phyloP scores from a whole-genome alignment of 768 basidiomycete genomes.

The Kwoniella botswanensis region DNA sequence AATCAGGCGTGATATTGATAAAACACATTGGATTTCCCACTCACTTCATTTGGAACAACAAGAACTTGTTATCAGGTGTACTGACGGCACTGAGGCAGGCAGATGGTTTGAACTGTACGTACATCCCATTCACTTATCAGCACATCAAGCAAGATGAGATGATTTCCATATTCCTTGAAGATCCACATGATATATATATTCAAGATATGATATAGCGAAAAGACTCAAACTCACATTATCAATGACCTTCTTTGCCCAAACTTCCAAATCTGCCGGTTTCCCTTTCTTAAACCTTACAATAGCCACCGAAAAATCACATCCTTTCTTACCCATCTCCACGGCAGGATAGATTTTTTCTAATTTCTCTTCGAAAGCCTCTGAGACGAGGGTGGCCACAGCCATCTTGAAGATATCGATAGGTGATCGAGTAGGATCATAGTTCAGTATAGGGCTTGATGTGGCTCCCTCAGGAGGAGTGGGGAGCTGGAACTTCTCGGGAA shows the following conservation, averaged over 20 bases:
- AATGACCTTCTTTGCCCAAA: constrained; percentile 74
- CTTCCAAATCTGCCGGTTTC: constrained; percentile 67
- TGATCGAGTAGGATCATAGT: constrained; percentile 34
- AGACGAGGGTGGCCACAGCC: constrained; percentile 48
- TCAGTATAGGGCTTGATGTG: not conserved
- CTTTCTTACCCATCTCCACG: constrained; percentile 89
- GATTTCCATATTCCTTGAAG: not conserved
- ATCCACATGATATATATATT: no score
- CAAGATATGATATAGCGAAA: not conserved
- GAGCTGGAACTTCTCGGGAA: constrained; percentile 37
- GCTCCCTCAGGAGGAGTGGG: constrained; percentile 29
- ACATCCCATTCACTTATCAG: not conserved
- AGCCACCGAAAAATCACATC: constrained; percentile 89
- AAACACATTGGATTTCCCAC: constrained; percentile 12
- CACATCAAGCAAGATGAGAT: not conserved
- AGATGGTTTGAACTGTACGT: constrained; percentile 76
- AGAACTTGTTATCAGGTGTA: constrained; percentile 63
- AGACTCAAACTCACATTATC: constrained; percentile 65
- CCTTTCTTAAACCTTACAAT: constrained; percentile 87
- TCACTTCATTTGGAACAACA: constrained; percentile 70
- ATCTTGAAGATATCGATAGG: constrained; percentile 49
- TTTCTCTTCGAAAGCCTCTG: constrained; percentile 51
- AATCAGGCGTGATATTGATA: not conserved
- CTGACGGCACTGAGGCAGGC: constrained; percentile 66
- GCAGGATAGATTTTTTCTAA: constrained; percentile 80